Evolutionary conservation across 805 yeast genomes (phyloP).

Genomic region (Candida dendrica): DNA sequence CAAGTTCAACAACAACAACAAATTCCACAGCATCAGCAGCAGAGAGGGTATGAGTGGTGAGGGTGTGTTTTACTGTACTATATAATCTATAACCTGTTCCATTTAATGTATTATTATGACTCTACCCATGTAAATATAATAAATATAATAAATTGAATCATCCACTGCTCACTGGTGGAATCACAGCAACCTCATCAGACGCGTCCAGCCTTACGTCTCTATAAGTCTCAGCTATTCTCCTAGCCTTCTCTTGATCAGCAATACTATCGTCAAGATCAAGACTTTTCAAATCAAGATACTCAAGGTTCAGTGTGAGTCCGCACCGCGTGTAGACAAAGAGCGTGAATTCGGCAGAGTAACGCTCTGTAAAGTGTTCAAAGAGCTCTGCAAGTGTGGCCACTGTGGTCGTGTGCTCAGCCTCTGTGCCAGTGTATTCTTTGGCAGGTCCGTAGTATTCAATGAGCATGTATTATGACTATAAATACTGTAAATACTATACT

Average conservation of each 20-base stretch:
- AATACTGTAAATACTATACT: too few relatives aligned
- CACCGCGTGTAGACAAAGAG: conserved; percentile 7
- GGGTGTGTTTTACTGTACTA: not conserved
- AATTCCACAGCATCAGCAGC: conserved; percentile 3
- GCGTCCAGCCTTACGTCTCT: not conserved
- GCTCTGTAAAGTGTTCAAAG: not conserved
- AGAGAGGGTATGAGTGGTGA: not conserved
- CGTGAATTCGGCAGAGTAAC: conserved; percentile 3
- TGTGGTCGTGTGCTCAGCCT: not conserved
- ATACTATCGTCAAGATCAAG: too few relatives aligned
- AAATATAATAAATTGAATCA: not conserved
- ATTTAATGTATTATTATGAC: too few relatives aligned
- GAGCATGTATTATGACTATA: too few relatives aligned
- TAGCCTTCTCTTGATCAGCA: not conserved
- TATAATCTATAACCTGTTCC: too few relatives aligned
- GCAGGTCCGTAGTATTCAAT: conserved; percentile 14
- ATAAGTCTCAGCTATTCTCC: not conserved
- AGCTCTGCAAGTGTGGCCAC: not conserved
- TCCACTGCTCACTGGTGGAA: conserved; percentile 17
- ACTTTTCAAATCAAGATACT: conserved; percentile 8
- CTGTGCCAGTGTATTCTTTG: conserved; percentile 5
- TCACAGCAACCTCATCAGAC: conserved; percentile 12
- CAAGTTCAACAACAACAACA: conserved; percentile 3
- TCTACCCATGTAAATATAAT: too few relatives aligned
- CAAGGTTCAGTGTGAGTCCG: conserved; percentile 12